phyloP scores from a whole-genome alignment of 2,329 filamentous ascomycete genomes.

The Coniochaeta pulveracea region DNA sequence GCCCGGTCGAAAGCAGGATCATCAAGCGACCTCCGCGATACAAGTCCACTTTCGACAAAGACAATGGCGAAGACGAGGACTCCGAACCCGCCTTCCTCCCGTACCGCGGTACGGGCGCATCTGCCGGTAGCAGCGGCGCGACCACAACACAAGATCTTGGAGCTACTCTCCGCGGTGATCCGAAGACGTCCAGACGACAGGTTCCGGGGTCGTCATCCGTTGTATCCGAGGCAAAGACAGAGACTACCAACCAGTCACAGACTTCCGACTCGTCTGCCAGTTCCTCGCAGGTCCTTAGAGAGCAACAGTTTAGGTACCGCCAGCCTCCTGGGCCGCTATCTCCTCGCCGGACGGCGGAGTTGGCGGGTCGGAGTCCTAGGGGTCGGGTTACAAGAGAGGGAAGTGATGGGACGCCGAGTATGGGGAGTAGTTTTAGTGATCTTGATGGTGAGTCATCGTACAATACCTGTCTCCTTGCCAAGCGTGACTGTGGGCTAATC shows the following conservation, averaged over 20 bases:
- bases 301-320: conserved; percentile 17
- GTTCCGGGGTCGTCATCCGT: too few species aligned
- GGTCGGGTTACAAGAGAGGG: conserved; percentile 43
- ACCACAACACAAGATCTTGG: conserved; percentile 29
- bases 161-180: conserved; percentile 25
- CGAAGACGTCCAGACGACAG: background rate
- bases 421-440: conserved; percentile 81
- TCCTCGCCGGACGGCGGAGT: conserved; percentile 47
- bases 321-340: conserved; percentile 35
- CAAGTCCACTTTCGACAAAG: conserved; percentile 24
- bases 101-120: conserved; percentile 17
- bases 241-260: conserved; percentile 33
- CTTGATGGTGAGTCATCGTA: conserved; percentile 50
- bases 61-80: conserved; percentile 38
- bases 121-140: conserved; percentile 10
- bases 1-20: conserved; percentile 46
- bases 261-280: conserved; percentile 53
- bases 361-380: conserved; percentile 42
- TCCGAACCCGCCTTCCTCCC: conserved; percentile 45
- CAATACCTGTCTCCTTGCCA: background rate
- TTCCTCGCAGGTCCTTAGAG: conserved; percentile 31
- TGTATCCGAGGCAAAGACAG: conserved; percentile 21
- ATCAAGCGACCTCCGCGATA: conserved; percentile 48
- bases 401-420: conserved; percentile 65
- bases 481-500: background rate